Conservation (phyloP, 768 basidiomycete genomes). For the Kwoniella sp. region DNA sequence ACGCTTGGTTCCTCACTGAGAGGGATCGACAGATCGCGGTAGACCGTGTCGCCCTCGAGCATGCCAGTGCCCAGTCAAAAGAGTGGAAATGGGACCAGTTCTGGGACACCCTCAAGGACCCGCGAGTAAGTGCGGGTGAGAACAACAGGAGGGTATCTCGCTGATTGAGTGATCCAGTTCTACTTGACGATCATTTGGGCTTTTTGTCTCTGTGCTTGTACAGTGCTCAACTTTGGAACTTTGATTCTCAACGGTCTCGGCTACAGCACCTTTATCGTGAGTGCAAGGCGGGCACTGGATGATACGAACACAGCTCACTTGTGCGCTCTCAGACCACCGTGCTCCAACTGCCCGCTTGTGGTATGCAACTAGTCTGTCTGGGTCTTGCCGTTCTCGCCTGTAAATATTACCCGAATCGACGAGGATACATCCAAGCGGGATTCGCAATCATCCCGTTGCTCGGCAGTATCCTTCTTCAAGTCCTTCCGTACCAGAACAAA, state of each 20-base stretch:
- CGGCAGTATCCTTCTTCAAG: slow-evolving; percentile 33
- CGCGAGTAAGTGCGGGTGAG: not conserved
- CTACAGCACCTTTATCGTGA: slow-evolving; percentile 15
- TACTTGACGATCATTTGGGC: slow-evolving; percentile 36
- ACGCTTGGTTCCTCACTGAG: slow-evolving; percentile 36
- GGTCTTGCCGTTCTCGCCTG: slow-evolving; percentile 18
- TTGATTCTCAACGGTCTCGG: slow-evolving; percentile 38
- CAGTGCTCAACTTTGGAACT: slow-evolving; percentile 35
- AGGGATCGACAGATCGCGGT: slow-evolving; percentile 33
- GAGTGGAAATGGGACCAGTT: slow-evolving; percentile 32
- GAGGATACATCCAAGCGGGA: slow-evolving; percentile 31
- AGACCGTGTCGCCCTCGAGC: slow-evolving; percentile 37
- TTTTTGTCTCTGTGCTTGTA: slow-evolving; percentile 27
- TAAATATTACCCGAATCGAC: slow-evolving; percentile 22
- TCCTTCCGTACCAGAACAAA: slow-evolving; percentile 25
- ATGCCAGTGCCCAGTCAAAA: slow-evolving; percentile 28
- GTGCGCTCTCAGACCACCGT: slow-evolving; percentile 34
- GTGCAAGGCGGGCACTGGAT: not conserved
- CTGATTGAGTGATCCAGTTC: no score
- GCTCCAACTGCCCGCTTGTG: slow-evolving; percentile 29
- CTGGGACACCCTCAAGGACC: slow-evolving; percentile 32
- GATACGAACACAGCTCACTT: no score
- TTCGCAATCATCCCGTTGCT: slow-evolving; percentile 28
- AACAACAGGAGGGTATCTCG: no score
- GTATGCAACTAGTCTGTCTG: slow-evolving; percentile 26